These are phyloP conservation scores for Triticum aestivum DNA, from an alignment of 176 grass and related monocot genomes.

Conservation along the genomic window IWGSC_CS_RefSeq_v2.1 NC_057795.1:156841889-156842388, in stretches of 20 bases:
- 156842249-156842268: background rate
- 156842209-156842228: slow-evolving; percentile 1
- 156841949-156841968: background rate
- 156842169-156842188: slow-evolving; percentile 4
- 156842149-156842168: background rate
- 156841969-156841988: background rate
- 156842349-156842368: no score
- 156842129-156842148: background rate
- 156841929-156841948: background rate
- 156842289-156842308: no score
- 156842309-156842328: no score
- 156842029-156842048: background rate
- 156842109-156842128: background rate
- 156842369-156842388: no score
- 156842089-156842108: background rate
- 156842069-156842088: background rate
- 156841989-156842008: background rate
- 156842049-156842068: background rate
- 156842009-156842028: no score
- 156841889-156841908: no score
- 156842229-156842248: background rate
- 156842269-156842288: no score
- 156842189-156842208: slow-evolving; percentile 10
- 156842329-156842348: no score
- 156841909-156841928: background rate